These are phyloP conservation scores for Fusarium longipes DNA, from an alignment of 2,329 filamentous ascomycete genomes.

Conservation along the genomic window DNA sequence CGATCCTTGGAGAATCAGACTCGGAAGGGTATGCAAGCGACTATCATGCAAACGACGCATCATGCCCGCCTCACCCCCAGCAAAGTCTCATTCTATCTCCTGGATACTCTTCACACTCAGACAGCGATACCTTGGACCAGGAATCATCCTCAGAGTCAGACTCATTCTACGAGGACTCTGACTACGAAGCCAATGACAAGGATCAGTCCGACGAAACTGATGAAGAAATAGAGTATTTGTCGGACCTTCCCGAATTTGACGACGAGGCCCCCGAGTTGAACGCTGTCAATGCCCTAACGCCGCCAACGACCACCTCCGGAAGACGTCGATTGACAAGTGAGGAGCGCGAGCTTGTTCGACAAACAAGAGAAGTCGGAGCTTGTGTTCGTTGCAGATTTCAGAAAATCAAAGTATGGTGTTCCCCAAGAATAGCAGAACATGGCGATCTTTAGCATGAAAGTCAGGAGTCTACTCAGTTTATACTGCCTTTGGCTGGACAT, in stretches of 20 bases:
- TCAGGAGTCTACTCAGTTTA: not conserved
- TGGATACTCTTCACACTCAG: not conserved
- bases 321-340: not conserved
- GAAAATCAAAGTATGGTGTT: conserved; percentile 35
- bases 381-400: conserved; percentile 42
- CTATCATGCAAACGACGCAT: not conserved
- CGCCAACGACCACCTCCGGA: not conserved
- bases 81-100: not conserved
- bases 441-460: not conserved
- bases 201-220: not conserved
- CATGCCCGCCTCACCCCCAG: not conserved
- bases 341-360: not conserved
- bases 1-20: not conserved
- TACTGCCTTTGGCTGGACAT: not conserved
- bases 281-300: not conserved
- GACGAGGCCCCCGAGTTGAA: not conserved
- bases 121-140: not conserved
- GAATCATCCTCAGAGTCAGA: not conserved
- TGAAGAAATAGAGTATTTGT: conserved; percentile 4
- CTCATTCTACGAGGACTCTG: not conserved
- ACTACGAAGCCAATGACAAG: not conserved
- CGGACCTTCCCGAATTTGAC: not conserved
- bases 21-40: not conserved
- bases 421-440: not conserved
- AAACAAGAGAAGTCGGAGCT: conserved; percentile 14